Base-by-base conservation (phyloP, 352 stramenopile species). In the Phytophthora nicotianae region DNA sequence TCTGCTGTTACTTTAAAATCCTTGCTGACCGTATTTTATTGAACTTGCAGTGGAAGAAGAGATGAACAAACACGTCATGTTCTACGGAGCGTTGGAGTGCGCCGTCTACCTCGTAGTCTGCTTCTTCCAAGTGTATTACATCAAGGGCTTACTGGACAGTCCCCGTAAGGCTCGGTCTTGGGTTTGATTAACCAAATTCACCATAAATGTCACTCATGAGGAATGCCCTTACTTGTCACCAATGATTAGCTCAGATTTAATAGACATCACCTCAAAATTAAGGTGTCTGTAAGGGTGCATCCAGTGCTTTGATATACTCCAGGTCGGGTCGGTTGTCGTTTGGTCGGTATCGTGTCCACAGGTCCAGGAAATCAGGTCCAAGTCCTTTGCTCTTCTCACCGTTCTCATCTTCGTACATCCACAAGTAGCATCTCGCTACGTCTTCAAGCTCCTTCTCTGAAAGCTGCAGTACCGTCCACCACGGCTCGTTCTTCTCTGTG, bases 91-190 rank as follows among this genome's bases (percentile, higher is more conserved):
- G 21, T 62, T 93, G 42, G 85, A 91, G 62, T 90, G 82, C 68
- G 51, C 76, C 20, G 76, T 93, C 14, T 93, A 93, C 65, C 58
- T 93, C 10, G 38, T 80, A 1, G 74, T 89, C 0, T 90, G 83
- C 63, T 74, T 90, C 40, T 76, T 79, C 26, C 85, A 93, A 47
- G 79, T 93, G 33, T 81, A 74, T 23, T 93, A 93, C 73, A 93
- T 93, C 68, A 90, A 91, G 62, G 65, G 69, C 11, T 72, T 93
- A 57, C 63, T 93, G 33, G 75, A 90, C 40, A 75, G 46, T 5
- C 82, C 85, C 14, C 75, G 72, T 21, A 83, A 79, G 57, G 49
- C 68, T 32, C 76, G 73, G 11, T 75, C 68, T 20, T 90, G 81
- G 80, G 81, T 74, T 38, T 38, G 32, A 38, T 16, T 38, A 29